phyloP scores from a whole-genome alignment of 345 rosid genomes.

The Salix exigua region DNA sequence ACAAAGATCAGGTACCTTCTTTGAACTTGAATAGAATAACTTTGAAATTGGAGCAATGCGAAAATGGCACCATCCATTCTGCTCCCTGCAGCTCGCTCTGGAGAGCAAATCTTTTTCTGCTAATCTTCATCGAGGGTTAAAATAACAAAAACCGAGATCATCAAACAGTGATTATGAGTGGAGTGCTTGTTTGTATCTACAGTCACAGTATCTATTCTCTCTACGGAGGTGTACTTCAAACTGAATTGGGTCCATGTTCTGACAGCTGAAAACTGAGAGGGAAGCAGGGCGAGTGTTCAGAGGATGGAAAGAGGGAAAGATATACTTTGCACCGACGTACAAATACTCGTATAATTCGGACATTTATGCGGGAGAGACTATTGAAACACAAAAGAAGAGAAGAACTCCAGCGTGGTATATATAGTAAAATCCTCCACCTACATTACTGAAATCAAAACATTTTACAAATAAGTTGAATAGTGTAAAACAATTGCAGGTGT shows the following conservation, averaged over 20 bases:
- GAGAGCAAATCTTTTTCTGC: neutral
- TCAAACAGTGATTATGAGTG: neutral
- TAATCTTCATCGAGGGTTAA: neutral
- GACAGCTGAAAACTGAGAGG: slow-evolving; percentile 82
- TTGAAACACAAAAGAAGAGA: slow-evolving; percentile 61
- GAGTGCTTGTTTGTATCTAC: neutral
- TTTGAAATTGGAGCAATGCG: neutral
- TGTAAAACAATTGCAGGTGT: slow-evolving; percentile 51
- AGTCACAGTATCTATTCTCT: neutral
- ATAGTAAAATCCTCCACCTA: neutral
- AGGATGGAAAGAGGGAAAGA: slow-evolving; percentile 92
- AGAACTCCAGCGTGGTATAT: slow-evolving; percentile 96
- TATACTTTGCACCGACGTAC: slow-evolving; percentile 85
- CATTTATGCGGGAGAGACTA: slow-evolving; percentile 66
- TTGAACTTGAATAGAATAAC: neutral
- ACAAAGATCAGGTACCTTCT: slow-evolving; percentile 79
- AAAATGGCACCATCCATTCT: neutral
- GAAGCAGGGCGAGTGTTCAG: slow-evolving; percentile 82
- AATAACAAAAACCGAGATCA: neutral
- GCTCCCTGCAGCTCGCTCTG: neutral
- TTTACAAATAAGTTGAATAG: neutral
- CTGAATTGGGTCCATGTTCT: neutral
- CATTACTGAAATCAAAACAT: neutral
- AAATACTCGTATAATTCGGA: slow-evolving; percentile 84
- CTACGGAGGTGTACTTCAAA: neutral